Evolutionary conservation across 257 asterid genomes (phyloP), one percentile per base, ranked within the genome.

Genomic region (Thymus mandschuricus): DNA sequence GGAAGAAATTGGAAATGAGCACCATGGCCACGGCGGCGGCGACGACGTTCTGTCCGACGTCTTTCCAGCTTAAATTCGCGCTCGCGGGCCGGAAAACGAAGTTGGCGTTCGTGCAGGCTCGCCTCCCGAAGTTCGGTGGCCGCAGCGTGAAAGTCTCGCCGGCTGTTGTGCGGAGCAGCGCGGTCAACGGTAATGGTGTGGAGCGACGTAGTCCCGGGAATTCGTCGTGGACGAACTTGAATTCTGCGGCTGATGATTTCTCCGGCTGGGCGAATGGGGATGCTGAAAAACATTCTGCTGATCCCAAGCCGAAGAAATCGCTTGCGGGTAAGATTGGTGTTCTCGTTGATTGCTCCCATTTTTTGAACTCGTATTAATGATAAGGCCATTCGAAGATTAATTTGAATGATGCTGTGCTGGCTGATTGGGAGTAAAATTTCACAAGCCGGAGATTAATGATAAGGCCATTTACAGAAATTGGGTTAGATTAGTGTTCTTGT

Each of bases 41-140:
- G 70, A 80, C 96, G 72, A 71, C 96, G 71, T 89, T 88, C 82
- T 80, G 82, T 61, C 98, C 98, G 62, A 85, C 80, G 66, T 93
- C 96, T 29, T 86, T 78, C 75, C 99, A 94, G 92, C 98, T 94
- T 79, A 91, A 93, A 70, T 81, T 89, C 74, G 90, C 97, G 0
- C 70, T 92, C 77, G 78, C 74, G 64, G 30, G 83, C 80, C 83
- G 85, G 71, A 92, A 61, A 73, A 44, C 76, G 35, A 79, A 84
- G 3, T 33, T 71, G 50, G 38, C 79, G 21, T 69, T 80, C 55
- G 75, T 74, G 12, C 76, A 72, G 66, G 52, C 77, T 60, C 87
- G 91, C 35, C 69, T 76, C 12, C 86, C 77, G 74, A 80, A 79
- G 79, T 41, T 81, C 52, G 86, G 78, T 71, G 81, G 81, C 64